Conservation (phyloP, 2,329 filamentous ascomycete genomes). For the Colletotrichum orchidophilum region DNA sequence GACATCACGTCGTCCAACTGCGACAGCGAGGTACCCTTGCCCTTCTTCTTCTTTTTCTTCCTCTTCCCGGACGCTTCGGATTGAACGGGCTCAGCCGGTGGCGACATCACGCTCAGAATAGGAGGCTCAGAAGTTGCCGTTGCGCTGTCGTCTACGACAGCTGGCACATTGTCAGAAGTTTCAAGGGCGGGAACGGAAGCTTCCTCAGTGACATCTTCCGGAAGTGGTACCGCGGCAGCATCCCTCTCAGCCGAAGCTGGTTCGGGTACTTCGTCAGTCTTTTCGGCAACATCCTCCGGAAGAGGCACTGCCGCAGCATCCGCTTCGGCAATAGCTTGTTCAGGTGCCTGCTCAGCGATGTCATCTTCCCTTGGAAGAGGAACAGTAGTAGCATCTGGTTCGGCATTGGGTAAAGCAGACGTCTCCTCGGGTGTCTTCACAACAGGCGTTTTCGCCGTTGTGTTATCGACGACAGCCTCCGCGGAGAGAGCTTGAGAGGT, state of each 20-base stretch:
- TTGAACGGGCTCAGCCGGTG: conserved; percentile 13
- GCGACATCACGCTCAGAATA: background rate
- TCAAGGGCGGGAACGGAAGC: background rate
- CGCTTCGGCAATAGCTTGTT: background rate
- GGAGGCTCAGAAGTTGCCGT: conserved; percentile 2
- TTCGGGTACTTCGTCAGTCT: background rate
- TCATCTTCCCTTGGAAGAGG: background rate
- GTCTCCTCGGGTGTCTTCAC: background rate
- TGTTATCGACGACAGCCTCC: background rate
- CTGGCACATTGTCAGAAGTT: background rate
- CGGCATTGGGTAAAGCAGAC: background rate
- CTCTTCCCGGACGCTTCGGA: conserved; percentile 35
- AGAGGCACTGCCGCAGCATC: background rate
- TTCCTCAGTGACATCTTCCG: background rate
- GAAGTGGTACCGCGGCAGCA: background rate
- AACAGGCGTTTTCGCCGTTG: background rate
- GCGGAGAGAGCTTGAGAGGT: background rate
- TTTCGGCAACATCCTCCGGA: background rate
- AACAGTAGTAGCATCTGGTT: background rate
- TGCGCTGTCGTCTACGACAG: background rate
- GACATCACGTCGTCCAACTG: conserved; percentile 7
- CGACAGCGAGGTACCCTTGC: conserved; percentile 7
- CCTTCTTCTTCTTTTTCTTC: conserved; percentile 39
- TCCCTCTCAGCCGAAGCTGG: background rate
- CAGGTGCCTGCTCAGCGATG: background rate